phyloP scores from a whole-genome alignment of 2,329 filamentous ascomycete genomes.

The Beauveria rudraprayagi region DNA sequence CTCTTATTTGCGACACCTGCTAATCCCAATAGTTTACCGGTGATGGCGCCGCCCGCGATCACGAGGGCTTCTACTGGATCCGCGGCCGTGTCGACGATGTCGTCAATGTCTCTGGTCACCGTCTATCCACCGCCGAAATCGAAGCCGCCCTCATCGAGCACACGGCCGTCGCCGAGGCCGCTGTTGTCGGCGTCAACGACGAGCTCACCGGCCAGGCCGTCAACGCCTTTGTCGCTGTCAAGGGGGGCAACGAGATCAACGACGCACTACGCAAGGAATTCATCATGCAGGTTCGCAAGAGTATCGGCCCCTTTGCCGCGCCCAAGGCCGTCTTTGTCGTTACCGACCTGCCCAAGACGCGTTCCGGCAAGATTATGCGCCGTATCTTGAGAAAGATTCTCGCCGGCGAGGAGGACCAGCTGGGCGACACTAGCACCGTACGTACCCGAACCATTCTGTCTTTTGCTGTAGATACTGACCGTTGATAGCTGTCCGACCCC shows the following conservation, averaged over 20 bases:
- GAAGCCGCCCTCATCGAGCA: constrained; percentile 96
- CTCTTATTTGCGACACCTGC: neutral
- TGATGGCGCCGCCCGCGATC: constrained; percentile 89
- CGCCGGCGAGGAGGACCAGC: constrained; percentile 91
- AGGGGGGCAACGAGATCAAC: constrained; percentile 67
- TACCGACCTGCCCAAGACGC: constrained; percentile 91
- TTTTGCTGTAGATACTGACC: neutral
- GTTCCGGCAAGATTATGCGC: constrained; percentile 98
- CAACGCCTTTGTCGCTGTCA: constrained; percentile 91
- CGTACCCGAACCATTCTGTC: constrained; percentile 28
- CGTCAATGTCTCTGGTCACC: constrained; percentile 94
- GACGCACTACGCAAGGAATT: constrained; percentile 89
- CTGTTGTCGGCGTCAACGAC: constrained; percentile 86
- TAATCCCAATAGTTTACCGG: constrained; percentile 61
- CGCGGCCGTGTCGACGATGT: constrained; percentile 97
- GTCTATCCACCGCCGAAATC: constrained; percentile 94
- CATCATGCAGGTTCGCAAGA: constrained; percentile 89
- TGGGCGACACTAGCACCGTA: constrained; percentile 89
- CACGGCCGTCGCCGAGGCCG: constrained; percentile 80
- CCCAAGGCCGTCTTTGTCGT: constrained; percentile 90
- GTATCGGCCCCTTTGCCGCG: constrained; percentile 93
- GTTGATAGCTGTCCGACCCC: constrained; percentile 67
- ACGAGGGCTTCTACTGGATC: constrained; percentile 99
- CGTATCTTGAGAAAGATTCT: constrained; percentile 95
- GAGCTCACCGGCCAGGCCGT: constrained; percentile 96